Evolutionary conservation across 2,329 filamentous ascomycete genomes (phyloP), one percentile per base, ranked within the genome.

Genomic region (Colletotrichum liaoningense): DNA sequence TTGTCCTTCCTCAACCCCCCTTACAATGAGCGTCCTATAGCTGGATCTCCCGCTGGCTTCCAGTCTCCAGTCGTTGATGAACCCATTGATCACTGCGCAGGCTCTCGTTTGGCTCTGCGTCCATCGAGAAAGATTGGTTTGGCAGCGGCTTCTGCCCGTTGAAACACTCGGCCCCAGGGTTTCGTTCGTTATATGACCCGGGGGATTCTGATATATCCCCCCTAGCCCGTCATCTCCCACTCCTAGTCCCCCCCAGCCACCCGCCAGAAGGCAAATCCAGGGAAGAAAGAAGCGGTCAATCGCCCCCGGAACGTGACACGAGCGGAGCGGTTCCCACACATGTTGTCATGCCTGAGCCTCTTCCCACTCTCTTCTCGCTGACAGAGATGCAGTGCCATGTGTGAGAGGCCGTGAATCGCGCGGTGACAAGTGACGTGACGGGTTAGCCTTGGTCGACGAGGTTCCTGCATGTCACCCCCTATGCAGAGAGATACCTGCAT

Each of bases 161-260:
- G 70, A 73, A 73, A 73, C 70, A 64, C 59, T 72, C 58, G 66
- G 65, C 52, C 30, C 66, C 54, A 64, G 66, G 54, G 5, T 56
- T 49, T n/a, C 19, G 42, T 22, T 46, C 46, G 59, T 73, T 54
- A 69, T 73, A 73, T 46, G 66, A 35, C 55, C 26, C 55, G 22
- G 56, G 67, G 70, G 65, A 56, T 73, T 55, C 69, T 46, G 69
- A 70, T 70, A 70, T 70, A 52, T 42, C 67, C 66, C 66, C 67
- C 60, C 57, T 35, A 59, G 33, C 49, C 35, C 55, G 67, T 62
- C 60, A 59, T 69, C 54, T 69, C 26, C 58, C 52, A 49, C 19
- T 49, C 19, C 14, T 16, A 42, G 22, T 26, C 33, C 33, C 11
- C 4, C 54, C 70, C 70, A 65, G 33, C 35, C 60, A 66, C 70